These are phyloP conservation scores for Eleusine indica DNA, from an alignment of 176 grass and related monocot species.

Conservation along the genomic window DNA sequence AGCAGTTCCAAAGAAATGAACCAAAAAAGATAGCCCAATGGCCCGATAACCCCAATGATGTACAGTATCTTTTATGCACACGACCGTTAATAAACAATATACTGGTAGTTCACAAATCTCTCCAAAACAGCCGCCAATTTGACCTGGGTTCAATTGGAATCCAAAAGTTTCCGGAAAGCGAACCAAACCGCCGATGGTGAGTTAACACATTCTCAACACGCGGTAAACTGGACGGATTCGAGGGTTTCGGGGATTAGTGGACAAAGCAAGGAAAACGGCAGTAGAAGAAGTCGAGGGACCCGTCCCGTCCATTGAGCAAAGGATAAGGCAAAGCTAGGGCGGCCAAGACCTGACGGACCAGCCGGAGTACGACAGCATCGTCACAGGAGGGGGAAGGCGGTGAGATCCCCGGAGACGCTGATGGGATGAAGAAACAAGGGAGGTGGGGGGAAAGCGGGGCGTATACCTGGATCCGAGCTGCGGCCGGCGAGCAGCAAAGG, in stretches of 20 bases:
- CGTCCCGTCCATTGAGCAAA: background rate
- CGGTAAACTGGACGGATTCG: background rate
- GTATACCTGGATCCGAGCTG: background rate
- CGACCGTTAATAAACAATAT: no score
- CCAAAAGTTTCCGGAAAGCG: background rate
- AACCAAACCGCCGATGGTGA: background rate
- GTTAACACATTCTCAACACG: background rate
- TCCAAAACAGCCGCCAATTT: background rate
- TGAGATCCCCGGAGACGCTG: background rate
- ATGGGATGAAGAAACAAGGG: background rate
- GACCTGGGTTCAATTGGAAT: background rate
- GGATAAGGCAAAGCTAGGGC: background rate
- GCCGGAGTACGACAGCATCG: background rate
- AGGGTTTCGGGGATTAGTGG: background rate
- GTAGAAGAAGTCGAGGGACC: background rate
- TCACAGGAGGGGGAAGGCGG: background rate
- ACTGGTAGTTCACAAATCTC: background rate
- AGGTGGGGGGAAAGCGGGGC: background rate
- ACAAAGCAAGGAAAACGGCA: no score
- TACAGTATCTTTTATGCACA: background rate
- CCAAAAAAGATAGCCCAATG: no score
- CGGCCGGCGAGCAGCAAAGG: background rate
- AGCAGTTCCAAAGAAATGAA: no score
- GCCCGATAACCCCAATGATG: background rate
- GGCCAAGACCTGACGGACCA: background rate